Percentiles rank a stretch among this genome's conserved stretches.
Evolutionary conservation across 2,329 filamentous ascomycete species (phyloP).

Genomic region (Aureobasidium sp.): DNA sequence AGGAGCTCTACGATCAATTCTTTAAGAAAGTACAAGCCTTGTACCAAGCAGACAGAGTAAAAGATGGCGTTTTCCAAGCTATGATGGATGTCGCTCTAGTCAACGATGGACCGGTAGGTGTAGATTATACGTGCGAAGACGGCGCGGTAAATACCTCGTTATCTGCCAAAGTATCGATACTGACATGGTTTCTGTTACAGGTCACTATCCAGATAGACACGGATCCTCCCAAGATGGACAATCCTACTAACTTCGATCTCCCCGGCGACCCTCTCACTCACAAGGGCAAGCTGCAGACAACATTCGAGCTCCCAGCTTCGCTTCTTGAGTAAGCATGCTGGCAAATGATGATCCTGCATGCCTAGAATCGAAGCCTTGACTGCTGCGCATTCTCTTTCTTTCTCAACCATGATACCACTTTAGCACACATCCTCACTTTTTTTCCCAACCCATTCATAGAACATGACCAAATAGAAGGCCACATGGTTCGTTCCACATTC

Average conservation of each 20-base stretch:
- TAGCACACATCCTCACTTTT: background rate
- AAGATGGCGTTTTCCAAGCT: slow-evolving; percentile 94
- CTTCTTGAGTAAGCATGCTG: slow-evolving; percentile 26
- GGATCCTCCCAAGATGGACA: slow-evolving; percentile 36
- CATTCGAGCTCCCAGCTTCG: slow-evolving; percentile 30
- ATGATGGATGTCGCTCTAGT: slow-evolving; percentile 97
- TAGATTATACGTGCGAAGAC: slow-evolving; percentile 51
- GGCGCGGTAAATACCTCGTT: slow-evolving; percentile 44
- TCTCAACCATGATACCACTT: slow-evolving; percentile 9
- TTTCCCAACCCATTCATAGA: background rate
- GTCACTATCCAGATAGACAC: slow-evolving; percentile 45
- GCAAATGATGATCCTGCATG: background rate
- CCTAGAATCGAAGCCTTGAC: background rate
- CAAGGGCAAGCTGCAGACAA: slow-evolving; percentile 29
- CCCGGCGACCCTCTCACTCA: slow-evolving; percentile 24
- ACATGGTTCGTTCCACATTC: background rate
- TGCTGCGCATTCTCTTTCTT: background rate
- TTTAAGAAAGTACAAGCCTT: slow-evolving; percentile 65
- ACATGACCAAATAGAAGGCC: background rate
- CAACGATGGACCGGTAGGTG: slow-evolving; percentile 72
- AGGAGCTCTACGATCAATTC: slow-evolving; percentile 76
- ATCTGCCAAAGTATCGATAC: slow-evolving; percentile 16
- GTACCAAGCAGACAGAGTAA: slow-evolving; percentile 69
- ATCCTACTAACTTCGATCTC: slow-evolving; percentile 25
- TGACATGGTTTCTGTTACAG: slow-evolving; percentile 24